A percentile compares a stretch with the other conserved stretches of the same genome.
Evolutionary conservation across 148 eudicot species (phyloP).

Genomic region (Tetragonia tetragonoides): DNA sequence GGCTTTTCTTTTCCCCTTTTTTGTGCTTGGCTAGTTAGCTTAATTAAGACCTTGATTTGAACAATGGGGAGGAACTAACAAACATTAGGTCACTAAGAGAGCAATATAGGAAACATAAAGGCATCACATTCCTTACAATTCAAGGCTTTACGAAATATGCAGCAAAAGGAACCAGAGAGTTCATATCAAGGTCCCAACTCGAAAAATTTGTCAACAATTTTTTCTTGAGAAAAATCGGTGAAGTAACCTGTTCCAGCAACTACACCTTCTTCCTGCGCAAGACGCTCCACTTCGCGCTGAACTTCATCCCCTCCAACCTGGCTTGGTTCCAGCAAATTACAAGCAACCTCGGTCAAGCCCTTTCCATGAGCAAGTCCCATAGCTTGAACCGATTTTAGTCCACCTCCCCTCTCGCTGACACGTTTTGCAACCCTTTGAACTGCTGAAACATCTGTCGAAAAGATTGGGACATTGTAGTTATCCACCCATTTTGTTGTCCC

Average conservation of each 20-base stretch:
- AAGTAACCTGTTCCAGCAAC: constrained; percentile 66
- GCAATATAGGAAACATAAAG: no score
- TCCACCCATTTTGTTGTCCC: constrained; percentile 90
- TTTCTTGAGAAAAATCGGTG: constrained; percentile 61
- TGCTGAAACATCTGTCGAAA: constrained; percentile 47
- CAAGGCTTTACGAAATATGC: no score
- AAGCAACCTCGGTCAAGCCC: constrained; percentile 70
- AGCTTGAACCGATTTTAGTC: constrained; percentile 72
- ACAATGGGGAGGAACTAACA: no score
- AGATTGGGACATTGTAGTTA: constrained; percentile 79
- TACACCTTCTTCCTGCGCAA: constrained; percentile 59
- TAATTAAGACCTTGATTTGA: no score
- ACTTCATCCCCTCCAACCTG: constrained; percentile 52
- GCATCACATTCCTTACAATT: no score
- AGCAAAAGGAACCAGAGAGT: no score
- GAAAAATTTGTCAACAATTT: constrained; percentile 46
- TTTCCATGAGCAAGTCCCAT: constrained; percentile 90
- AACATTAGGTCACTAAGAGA: no score
- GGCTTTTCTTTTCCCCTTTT: no score
- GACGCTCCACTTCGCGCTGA: constrained; percentile 62
- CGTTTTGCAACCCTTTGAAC: constrained; percentile 64
- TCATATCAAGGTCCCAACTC: constrained; percentile 26
- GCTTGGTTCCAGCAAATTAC: constrained; percentile 68
- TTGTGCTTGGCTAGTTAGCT: no score
- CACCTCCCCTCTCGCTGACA: constrained; percentile 74